These are phyloP conservation scores for Sugiyamaella novakii DNA, from an alignment of 1,139 yeast genomes.

Conservation along the genomic window DNA sequence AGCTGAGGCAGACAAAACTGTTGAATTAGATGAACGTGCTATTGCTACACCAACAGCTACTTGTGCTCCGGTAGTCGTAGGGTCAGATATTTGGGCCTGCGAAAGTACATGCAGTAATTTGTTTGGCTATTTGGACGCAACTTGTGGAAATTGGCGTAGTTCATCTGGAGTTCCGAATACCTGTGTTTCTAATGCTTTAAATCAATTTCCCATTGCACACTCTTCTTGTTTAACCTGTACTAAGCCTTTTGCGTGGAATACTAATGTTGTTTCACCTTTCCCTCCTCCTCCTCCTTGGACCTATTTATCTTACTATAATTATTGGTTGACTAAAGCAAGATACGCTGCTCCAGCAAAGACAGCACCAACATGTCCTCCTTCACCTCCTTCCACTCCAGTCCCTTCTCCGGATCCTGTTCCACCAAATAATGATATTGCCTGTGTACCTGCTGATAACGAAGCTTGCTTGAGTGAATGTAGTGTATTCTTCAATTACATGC, in stretches of 20 bases:
- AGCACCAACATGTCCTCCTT: conserved; percentile 5
- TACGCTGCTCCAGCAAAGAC: conserved; percentile 3
- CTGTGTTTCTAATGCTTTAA: conserved; percentile 1
- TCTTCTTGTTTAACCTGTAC: conserved; percentile 6
- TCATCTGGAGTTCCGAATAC: neutral
- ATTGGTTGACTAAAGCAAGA: conserved; percentile 1
- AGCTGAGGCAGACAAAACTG: too few species aligned
- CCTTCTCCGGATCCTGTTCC: neutral
- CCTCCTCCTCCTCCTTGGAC: conserved; percentile 13
- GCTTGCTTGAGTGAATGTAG: conserved; percentile 4
- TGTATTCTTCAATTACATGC: conserved; percentile 1
- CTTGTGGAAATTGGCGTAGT: neutral
- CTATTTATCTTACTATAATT: conserved; percentile 5
- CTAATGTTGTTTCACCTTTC: neutral
- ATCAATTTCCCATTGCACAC: neutral
- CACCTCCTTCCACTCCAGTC: neutral
- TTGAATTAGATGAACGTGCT: too few species aligned
- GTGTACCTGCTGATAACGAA: neutral
- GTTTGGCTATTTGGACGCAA: neutral
- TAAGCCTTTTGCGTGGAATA: conserved; percentile 2
- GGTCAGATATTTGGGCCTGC: conserved; percentile 4
- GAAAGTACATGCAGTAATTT: conserved; percentile 1
- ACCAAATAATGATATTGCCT: conserved; percentile 2
- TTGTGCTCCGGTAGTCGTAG: conserved; percentile 3
- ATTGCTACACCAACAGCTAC: neutral